Conservation (phyloP, 148 eudicot genomes). For the Beta vulgaris region DNA sequence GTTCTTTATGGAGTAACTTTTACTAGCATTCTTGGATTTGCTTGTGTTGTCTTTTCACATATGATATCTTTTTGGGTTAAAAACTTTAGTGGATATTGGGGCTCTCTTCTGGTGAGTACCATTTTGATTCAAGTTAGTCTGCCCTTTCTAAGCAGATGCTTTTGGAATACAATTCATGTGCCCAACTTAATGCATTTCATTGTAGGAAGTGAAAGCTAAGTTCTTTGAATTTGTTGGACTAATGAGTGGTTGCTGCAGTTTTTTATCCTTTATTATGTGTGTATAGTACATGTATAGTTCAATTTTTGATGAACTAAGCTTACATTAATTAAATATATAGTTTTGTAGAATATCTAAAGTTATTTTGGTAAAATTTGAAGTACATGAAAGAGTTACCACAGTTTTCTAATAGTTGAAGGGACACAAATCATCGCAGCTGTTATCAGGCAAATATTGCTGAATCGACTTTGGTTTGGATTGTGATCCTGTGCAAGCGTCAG, state of each 20-base stretch:
- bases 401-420: background rate
- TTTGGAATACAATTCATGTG: background rate
- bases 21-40: constrained; percentile 3
- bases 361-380: background rate
- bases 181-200: background rate
- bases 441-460: too few relatives aligned
- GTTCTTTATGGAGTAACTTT: constrained; percentile 1
- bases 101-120: background rate
- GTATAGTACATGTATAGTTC: background rate
- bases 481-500: background rate
- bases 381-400: background rate
- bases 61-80: background rate
- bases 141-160: background rate
- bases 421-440: too few relatives aligned
- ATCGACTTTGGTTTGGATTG: background rate
- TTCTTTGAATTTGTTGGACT: background rate
- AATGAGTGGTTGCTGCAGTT: background rate
- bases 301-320: background rate
- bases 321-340: background rate
- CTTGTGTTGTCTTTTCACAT: constrained; percentile 13
- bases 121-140: background rate
- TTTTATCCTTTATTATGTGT: background rate
- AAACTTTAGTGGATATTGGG: background rate
- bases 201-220: constrained; percentile 1
- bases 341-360: background rate